Evolutionary conservation across 2,329 filamentous ascomycete genomes (phyloP), one percentile per base, ranked within the genome.

Genomic region (Stagonosporopsis tanaceti): DNA sequence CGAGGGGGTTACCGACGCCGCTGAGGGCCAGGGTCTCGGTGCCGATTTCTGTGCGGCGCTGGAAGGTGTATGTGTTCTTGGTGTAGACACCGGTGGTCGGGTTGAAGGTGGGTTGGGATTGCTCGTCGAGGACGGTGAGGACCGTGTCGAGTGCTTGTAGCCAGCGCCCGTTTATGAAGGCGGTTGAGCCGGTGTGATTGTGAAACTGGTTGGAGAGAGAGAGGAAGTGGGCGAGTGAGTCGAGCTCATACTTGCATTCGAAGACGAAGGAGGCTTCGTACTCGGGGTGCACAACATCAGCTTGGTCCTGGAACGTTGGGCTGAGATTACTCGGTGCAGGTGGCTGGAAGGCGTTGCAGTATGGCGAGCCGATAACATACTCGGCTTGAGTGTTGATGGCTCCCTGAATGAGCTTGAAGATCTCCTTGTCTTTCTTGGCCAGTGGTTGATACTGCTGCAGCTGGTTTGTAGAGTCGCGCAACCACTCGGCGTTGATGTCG

Each of bases 171-270:
- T 86, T 93, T 35, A 98, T 73, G 72, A 96, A 97, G 1, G 89
- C 89, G 0, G 84, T 89, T 0, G 91, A 94, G 2, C 84, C 84
- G 0, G 92, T 96, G 70, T 91, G 85, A 37, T 90, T 86, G 78
- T 95, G 84, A 77, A 96, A 98, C 66, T 97, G 88, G 69, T 97
- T 97, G 17, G 84, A 86, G 2, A 99, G 80, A 0, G 90, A 87
- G 6, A 99, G 84, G 75, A 99, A 99, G 72, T 96, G 89, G 0
- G 93, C 95, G 0, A 99, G 83, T 8, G 93, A 97, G 78, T 99
- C 95, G 22, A 99, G 87, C 80, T 99, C 95, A 77, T 98, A 99
- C 78, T 99, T 99, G 85, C 95, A 99, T 78, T 99, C 95, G 64
- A 97, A 99, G 3, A 99, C 95, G 46, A 88, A 85, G 0, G 83